Conservation (phyloP, 257 asterid genomes). For the Ilex aquifolium region DNA sequence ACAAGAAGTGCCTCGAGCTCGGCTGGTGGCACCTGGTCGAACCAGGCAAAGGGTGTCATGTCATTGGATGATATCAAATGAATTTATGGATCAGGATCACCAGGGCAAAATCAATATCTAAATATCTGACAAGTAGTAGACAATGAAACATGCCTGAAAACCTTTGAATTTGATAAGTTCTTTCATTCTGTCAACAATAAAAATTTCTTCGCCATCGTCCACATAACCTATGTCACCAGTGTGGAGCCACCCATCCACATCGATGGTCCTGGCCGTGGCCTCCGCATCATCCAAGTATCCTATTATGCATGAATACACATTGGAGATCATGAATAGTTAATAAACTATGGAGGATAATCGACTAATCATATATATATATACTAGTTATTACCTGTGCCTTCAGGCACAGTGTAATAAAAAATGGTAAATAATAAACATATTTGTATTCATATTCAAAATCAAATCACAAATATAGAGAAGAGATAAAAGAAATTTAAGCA, state of each 20-base stretch:
- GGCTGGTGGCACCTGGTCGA: slow-evolving; percentile 74
- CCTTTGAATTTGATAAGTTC: slow-evolving; percentile 91
- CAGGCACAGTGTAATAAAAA: neutral
- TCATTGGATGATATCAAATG: no score
- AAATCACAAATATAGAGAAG: no score
- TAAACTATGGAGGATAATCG: neutral
- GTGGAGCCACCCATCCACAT: slow-evolving; percentile 93
- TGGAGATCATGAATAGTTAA: neutral
- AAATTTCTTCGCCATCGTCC: slow-evolving; percentile 31
- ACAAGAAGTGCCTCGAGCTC: slow-evolving; percentile 85
- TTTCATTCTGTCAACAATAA: slow-evolving; percentile 73
- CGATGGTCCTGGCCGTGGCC: slow-evolving; percentile 79
- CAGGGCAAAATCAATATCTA: no score
- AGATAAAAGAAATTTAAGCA: no score
- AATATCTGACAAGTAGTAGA: neutral
- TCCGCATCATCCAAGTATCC: slow-evolving; percentile 73
- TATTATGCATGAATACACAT: neutral
- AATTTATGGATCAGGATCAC: no score
- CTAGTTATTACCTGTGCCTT: no score
- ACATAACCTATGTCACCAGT: slow-evolving; percentile 75
- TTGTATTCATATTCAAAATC: no score
- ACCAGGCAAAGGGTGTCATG: no score
- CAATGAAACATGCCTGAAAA: slow-evolving; percentile 41
- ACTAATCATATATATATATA: neutral
- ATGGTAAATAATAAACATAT: no score